phyloP scores from a whole-genome alignment of 768 basidiomycete species.

The Lyophyllum shimeji region DNA sequence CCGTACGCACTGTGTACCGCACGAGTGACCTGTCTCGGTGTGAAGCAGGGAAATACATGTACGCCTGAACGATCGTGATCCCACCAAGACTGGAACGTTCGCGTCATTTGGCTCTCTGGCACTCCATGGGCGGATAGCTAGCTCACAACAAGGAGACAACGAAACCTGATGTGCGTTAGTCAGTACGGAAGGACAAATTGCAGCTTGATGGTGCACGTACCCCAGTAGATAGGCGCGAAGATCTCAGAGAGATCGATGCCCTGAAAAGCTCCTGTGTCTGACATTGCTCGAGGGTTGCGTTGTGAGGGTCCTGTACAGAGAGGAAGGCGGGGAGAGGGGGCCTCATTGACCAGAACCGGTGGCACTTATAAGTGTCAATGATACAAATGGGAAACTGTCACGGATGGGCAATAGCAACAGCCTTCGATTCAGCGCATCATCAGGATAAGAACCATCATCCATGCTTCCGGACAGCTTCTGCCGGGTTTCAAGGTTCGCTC shows the following conservation, averaged over 20 bases:
- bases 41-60: conserved; percentile 35
- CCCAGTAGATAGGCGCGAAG: conserved; percentile 35
- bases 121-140: background rate
- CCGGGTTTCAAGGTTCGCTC: background rate
- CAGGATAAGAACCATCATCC: background rate
- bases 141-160: conserved; percentile 28
- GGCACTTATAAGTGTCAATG: background rate
- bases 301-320: background rate
- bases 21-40: conserved; percentile 26
- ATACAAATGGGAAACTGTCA: background rate
- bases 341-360: background rate
- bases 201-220: too few relatives aligned
- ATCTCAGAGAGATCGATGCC: conserved; percentile 22
- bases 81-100: conserved; percentile 31
- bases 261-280: background rate
- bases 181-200: background rate
- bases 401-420: background rate
- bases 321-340: too few relatives aligned
- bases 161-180: conserved; percentile 19
- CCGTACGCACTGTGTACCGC: conserved; percentile 27
- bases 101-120: background rate
- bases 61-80: conserved; percentile 40
- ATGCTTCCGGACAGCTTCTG: background rate
- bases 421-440: background rate
- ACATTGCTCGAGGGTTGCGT: background rate